Base-by-base conservation (phyloP, 805 yeast species). In the Grigorovia jiainica region DNA sequence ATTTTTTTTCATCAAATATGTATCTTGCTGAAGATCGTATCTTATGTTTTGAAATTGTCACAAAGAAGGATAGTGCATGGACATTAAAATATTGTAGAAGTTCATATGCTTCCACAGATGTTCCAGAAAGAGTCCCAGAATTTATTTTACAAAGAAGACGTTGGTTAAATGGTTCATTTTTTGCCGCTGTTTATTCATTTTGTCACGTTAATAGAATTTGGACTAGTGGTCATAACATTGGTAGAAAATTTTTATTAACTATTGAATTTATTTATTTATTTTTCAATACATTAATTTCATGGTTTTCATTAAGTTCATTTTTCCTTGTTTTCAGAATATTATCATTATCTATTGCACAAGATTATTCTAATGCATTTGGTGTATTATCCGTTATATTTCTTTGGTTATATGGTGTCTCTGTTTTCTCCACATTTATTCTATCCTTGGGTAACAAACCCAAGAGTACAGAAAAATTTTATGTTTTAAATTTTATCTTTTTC, bases 11-110 rank as follows among this genome's bases (percentile, higher is more conserved):
- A 31, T 82, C 95, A 3, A 90, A 90, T 61, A 90, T 92, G 97
- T 92, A 89, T 62, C 72, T 90, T 43, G 98, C 98, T 6, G 97
- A 90, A 65, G 98, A 92, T 64, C 76, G 97, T 63, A 87, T 90
- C 42, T 68, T 90, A 51, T 92, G 97, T 72, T 90, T 86, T 67
- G 97, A 90, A 64, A 71, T 90, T 40, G 94, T 90, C n/a, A 92
- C 96, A 2, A 90, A 90, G 56, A 70, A 69, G 45, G 64, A 74
- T 37, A 72, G 79, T 47, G 71, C 78, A 46, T 90, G 95, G 85
- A 66, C 84, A 17, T 72, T 92, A 52, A 77, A 80, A 52, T 90
- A 87, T 55, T 95, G 90, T 52, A 83, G 83, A 57, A 75, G 80
- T 43, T 95, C 97, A 4, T 76, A 76, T 48, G 97, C 97, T 0